Evolutionary conservation across 1,284 basidiomycete species (phyloP), one percentile per base, ranked within the genome.

Genomic region (Malassezia sympodialis): DNA sequence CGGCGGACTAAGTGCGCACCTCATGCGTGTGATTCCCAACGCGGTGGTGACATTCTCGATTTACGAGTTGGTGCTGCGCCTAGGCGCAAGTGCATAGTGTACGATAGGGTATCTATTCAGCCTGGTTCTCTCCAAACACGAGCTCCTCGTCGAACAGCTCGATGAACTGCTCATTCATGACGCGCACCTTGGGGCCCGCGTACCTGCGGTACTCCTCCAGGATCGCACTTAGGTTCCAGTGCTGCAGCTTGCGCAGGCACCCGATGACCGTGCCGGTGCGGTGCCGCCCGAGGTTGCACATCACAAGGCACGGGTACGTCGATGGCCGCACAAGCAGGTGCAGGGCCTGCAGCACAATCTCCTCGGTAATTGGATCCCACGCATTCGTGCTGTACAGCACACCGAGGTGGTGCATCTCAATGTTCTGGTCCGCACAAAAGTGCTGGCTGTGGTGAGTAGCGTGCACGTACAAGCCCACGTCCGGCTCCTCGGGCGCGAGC

Each of bases 1-100:
- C 69, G 87, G 90, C 30, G 94, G 94, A 4, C 80, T 99, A 50
- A 87, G 85, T 50, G 90, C 93, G 0, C 94, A 98, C 76, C 80
- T 99, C 55, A 85, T 98, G 81, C 84, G 93, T 44, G 93, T 98
- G 50, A 55, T 52, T 10, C 61, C 63, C 15, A 98, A 98, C 66
- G 93, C 93, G 0, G 87, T 86, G 0, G 89, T 94, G 63, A 98
- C 96, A 90, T 98, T 86, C 77, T 84, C 60, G n/a, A 73, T 77
- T 32, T 78, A 78, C 61, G 77, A 75, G 47, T 47, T 73, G 8
- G 63, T 72, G 8, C 57, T 75, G 24, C 53, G 62, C n/a, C 56
- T 76, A 4, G 67, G 58, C 6, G 53, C 59, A 2, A 24, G 27
- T 37, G 31, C 23, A 24, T 44, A 32, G 23, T 35, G 32, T 45